Evolutionary conservation across 768 basidiomycete species (phyloP).

Genomic region (Tylopilus plumbeoviolaceoides): DNA sequence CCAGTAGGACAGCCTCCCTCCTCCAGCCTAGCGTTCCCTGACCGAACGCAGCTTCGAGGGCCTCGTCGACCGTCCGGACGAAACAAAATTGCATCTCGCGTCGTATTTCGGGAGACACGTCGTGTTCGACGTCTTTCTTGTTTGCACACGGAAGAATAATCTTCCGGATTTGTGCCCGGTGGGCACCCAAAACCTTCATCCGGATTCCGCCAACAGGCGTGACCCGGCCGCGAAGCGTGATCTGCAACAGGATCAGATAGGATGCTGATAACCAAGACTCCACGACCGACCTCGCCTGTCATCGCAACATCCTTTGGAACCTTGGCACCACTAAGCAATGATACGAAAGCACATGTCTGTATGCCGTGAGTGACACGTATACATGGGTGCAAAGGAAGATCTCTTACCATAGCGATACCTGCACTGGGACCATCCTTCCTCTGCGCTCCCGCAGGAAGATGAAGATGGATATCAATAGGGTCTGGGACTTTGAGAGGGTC

Average conservation of each 20-base stretch:
- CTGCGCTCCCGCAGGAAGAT: slow-evolving; percentile 85
- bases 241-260: slow-evolving; percentile 34
- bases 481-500: slow-evolving; percentile 75
- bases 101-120: slow-evolving; percentile 69
- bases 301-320: slow-evolving; percentile 75
- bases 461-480: slow-evolving; percentile 79
- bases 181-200: slow-evolving; percentile 87
- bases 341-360: slow-evolving; percentile 82
- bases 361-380: slow-evolving; percentile 1
- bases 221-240: slow-evolving; percentile 79
- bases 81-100: slow-evolving; percentile 79
- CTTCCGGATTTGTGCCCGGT: slow-evolving; percentile 78
- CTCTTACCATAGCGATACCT: slow-evolving; percentile 77
- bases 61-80: slow-evolving; percentile 75
- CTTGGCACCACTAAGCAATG: slow-evolving; percentile 71
- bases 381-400: neutral
- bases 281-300: slow-evolving; percentile 73
- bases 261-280: neutral
- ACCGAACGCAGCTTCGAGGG: slow-evolving; percentile 80
- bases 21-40: slow-evolving; percentile 64
- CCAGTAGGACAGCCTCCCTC: slow-evolving; percentile 44
- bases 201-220: slow-evolving; percentile 89
- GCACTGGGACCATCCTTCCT: slow-evolving; percentile 94
- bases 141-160: slow-evolving; percentile 85
- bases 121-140: slow-evolving; percentile 83